Evolutionary conservation across 208 protist genomes (phyloP), one percentile per base, ranked within the genome.

Genomic region (Balamuthia mandrillaris): DNA sequence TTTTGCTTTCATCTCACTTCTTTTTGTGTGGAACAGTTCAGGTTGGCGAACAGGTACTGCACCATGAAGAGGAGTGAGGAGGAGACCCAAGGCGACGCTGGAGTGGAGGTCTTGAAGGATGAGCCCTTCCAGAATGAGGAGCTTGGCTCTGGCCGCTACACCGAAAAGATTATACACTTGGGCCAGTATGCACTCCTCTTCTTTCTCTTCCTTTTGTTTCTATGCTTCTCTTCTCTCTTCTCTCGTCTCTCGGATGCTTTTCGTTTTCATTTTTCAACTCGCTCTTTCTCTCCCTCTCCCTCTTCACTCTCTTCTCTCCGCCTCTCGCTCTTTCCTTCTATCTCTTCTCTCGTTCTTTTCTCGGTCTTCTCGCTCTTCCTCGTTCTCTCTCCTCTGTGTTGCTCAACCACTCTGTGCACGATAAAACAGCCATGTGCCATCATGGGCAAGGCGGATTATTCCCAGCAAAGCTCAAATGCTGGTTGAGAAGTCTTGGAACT

Each of bases 401-500:
- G 16, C 49, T 83, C 49, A 66, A 9, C 24, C 77, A 27, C 49
- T 82, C 18, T 56, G 49, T 27, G 21, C n/a, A 56, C n/a, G 49
- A n/a, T 27, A 27, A 56, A 3, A 24, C 33, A 84, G 74, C 49
- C 44, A 83, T 33, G 58, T 94, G n/a, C 93, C 93, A 33, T 31
- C 61, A 24, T 94, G 74, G 56, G 52, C 93, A 29, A 56, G 81
- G 27, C 66, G 79, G 29, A 7, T 94, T 31, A 82, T 87, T 27
- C 93, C 93, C 12, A 82, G 86, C 16, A 84, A 70, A 41, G 70
- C 92, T 21, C 75, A 93, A 3, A 77, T 87, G 54, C 61, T 95
- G 0, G 86, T 94, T 45, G 93, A 95, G 44, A 88, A 94, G 65
- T 89, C 92, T 7, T 95, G 91, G 91, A 95, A 95, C 65, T 86